These are phyloP conservation scores for Mycocentrospora acerina DNA, from an alignment of 2,329 filamentous ascomycete genomes.

Conservation along the genomic window DNA sequence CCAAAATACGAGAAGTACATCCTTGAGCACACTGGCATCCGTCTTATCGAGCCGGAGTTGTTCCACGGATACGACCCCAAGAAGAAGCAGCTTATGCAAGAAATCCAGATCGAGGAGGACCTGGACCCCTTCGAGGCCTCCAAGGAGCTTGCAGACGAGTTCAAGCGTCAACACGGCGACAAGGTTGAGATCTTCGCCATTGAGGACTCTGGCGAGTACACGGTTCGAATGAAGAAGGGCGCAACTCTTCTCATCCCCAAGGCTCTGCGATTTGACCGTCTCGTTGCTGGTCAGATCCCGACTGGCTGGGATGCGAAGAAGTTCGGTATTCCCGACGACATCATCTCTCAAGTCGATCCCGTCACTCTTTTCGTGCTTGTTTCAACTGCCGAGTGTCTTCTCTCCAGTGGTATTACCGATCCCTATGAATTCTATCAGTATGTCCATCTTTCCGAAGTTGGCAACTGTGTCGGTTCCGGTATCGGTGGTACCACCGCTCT, in stretches of 20 bases:
- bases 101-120: conserved; percentile 96
- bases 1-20: conserved; percentile 96
- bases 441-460: conserved; percentile 94
- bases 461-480: conserved; percentile 97
- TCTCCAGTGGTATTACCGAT: conserved; percentile 94
- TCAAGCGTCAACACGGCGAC: conserved; percentile 94
- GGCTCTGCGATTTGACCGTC: conserved; percentile 92
- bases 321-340: conserved; percentile 96
- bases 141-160: conserved; percentile 96
- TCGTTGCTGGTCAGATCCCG: conserved; percentile 94
- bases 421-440: conserved; percentile 99
- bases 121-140: conserved; percentile 96
- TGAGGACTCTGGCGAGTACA: conserved; percentile 88
- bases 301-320: conserved; percentile 96
- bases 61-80: conserved; percentile 97
- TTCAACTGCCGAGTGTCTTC: conserved; percentile 85
- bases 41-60: conserved; percentile 94
- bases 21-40: conserved; percentile 94
- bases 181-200: conserved; percentile 98
- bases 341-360: conserved; percentile 95
- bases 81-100: conserved; percentile 97
- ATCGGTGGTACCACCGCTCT: conserved; percentile 93
- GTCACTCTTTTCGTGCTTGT: conserved; percentile 95
- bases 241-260: conserved; percentile 95
- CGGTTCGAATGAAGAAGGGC: conserved; percentile 91